A percentile compares a stretch with the other conserved stretches of the same genome.
Evolutionary conservation across 805 yeast genomes (phyloP).

Genomic region (Ogataea chonburiensis): DNA sequence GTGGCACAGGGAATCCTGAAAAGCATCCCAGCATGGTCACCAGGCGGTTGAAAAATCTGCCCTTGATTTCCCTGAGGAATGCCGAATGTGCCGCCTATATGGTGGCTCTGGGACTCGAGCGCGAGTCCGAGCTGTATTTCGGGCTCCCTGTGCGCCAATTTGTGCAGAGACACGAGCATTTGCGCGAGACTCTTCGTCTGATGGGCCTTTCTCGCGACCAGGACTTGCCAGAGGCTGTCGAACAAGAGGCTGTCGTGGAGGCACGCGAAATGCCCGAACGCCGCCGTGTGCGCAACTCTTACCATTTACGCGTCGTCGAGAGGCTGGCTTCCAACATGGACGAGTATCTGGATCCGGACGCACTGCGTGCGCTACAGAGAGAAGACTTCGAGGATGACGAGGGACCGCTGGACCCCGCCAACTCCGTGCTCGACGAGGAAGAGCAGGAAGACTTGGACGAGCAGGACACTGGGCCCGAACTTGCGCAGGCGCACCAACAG

Average conservation of each 20-base stretch:
- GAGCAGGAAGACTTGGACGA: conserved; percentile 8
- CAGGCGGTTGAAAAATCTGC: conserved; percentile 26
- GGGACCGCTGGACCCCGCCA: background rate
- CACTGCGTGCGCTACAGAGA: background rate
- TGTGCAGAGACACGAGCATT: conserved; percentile 27
- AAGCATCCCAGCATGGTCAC: conserved; percentile 25
- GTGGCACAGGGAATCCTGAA: conserved; percentile 23
- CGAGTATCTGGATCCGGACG: conserved; percentile 7
- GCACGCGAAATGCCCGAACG: conserved; percentile 1
- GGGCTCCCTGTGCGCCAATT: conserved; percentile 10
- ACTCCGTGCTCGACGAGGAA: background rate
- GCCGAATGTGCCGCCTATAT: conserved; percentile 22
- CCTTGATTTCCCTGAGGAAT: conserved; percentile 29
- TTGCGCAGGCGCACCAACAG: background rate
- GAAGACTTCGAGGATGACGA: conserved; percentile 4
- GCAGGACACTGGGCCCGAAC: conserved; percentile 1
- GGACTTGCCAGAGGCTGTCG: background rate
- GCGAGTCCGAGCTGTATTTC: conserved; percentile 6
- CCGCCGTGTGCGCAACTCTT: conserved; percentile 3
- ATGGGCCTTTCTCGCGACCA: conserved; percentile 3
- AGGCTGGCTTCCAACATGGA: conserved; percentile 10
- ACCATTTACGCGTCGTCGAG: conserved; percentile 15
- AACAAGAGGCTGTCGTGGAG: background rate
- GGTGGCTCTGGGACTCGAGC: conserved; percentile 14
- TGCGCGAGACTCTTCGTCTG: conserved; percentile 14